Evolutionary conservation across 495 filamentous ascomycete species (phyloP).

Genomic region (Hyphodiscus hymeniophilus): DNA sequence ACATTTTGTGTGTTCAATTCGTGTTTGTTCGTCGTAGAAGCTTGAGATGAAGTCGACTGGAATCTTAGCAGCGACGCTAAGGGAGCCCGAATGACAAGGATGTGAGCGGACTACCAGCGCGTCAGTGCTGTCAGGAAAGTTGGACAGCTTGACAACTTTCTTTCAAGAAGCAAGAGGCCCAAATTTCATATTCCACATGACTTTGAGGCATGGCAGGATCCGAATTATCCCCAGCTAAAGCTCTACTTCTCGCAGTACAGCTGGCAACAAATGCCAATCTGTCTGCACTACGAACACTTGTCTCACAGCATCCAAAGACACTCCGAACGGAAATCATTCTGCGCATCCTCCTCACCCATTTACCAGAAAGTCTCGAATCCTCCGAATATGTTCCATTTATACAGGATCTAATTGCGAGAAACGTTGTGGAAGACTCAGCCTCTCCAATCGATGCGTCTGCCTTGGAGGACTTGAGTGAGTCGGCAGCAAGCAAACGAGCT

Average conservation of each 20-base stretch:
- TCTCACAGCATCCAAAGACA: conserved; percentile 43
- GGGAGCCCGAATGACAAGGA: conserved; percentile 7
- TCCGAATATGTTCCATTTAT: conserved; percentile 48
- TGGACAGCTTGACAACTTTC: conserved; percentile 3
- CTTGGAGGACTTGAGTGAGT: conserved; percentile 53
- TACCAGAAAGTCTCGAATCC: conserved; percentile 70
- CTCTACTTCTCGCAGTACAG: conserved; percentile 54
- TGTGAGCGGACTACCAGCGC: conserved; percentile 5
- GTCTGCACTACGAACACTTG: conserved; percentile 50
- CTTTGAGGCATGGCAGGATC: conserved; percentile 13
- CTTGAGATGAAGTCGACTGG: conserved; percentile 17
- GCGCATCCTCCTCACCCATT: conserved; percentile 74
- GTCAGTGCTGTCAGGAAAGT: conserved; percentile 3
- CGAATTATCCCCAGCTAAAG: conserved; percentile 38
- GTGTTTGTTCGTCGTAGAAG: conserved; percentile 3
- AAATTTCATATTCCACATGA: neutral
- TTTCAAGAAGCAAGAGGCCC: neutral
- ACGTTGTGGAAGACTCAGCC: conserved; percentile 14
- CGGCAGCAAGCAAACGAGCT: conserved; percentile 59
- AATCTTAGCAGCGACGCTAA: neutral
- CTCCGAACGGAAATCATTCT: conserved; percentile 54
- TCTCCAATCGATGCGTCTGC: conserved; percentile 45
- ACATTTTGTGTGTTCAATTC: conserved; percentile 47
- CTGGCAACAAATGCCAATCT: conserved; percentile 51
- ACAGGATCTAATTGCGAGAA: conserved; percentile 22